These are phyloP conservation scores for Mucor indicus DNA, from an alignment of 371 early-diverging fungal species.

Conservation along the genomic window DNA sequence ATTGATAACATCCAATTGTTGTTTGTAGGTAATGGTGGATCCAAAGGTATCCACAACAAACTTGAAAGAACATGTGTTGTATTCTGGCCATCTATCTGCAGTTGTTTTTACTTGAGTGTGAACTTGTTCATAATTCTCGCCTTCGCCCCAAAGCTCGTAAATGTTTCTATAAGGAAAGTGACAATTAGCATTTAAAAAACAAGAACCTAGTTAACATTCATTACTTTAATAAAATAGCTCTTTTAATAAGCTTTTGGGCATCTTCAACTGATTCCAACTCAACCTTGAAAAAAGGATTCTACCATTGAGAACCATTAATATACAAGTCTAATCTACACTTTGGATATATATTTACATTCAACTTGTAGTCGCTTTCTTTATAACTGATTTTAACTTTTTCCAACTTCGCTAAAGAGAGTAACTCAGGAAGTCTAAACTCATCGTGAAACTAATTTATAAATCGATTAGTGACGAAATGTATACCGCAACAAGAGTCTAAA, in stretches of 20 bases:
- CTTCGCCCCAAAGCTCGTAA: constrained; percentile 77
- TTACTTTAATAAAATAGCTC: constrained; percentile 87
- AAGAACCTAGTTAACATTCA: background rate
- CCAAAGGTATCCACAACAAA: constrained; percentile 82
- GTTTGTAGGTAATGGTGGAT: constrained; percentile 58
- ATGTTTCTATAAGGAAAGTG: constrained; percentile 52
- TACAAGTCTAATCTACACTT: background rate
- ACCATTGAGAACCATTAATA: background rate
- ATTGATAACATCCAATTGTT: constrained; percentile 80
- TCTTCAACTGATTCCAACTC: constrained; percentile 66
- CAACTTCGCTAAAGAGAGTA: constrained; percentile 75
- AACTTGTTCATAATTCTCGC: constrained; percentile 59
- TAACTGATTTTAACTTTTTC: constrained; percentile 66
- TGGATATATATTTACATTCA: constrained; percentile 38
- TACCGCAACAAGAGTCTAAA: background rate
- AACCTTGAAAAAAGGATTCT: constrained; percentile 81
- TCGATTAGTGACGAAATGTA: background rate
- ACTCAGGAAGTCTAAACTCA: constrained; percentile 78
- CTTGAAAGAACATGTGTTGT: constrained; percentile 70
- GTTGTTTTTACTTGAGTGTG: constrained; percentile 56
- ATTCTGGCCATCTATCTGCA: constrained; percentile 61
- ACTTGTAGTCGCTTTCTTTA: constrained; percentile 47
- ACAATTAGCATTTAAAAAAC: background rate
- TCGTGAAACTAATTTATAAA: constrained; percentile 46
- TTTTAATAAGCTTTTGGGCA: constrained; percentile 72